Percentiles rank a stretch among this genome's conserved stretches.
phyloP scores from a whole-genome alignment of 345 rosid species.

The Rhodamnia argentea region DNA sequence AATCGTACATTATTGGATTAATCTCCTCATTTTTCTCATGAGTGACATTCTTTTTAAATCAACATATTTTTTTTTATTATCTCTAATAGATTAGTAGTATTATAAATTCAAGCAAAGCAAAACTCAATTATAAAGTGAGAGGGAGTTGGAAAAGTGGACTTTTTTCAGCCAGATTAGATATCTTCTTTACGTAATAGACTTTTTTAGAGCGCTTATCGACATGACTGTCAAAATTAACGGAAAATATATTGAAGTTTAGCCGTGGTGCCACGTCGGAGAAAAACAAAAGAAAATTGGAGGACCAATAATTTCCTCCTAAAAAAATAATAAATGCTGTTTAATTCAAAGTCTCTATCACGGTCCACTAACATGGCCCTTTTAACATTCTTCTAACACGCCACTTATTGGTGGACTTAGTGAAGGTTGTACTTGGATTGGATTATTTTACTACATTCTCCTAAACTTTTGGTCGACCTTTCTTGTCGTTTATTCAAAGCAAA shows the following conservation, averaged over 20 bases:
- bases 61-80: no score
- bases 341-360: neutral
- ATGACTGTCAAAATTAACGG: neutral
- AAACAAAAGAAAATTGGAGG: neutral
- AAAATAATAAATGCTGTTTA: neutral
- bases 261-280: neutral
- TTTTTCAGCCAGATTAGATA: neutral
- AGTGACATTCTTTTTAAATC: no score
- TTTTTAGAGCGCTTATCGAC: neutral
- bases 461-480: neutral
- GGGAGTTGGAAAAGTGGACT: neutral
- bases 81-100: no score
- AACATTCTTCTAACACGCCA: neutral
- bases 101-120: neutral
- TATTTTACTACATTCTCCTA: neutral
- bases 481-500: neutral
- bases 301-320: neutral
- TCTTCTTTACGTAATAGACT: neutral
- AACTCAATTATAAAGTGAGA: neutral
- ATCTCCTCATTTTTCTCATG: no score
- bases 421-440: neutral
- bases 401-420: neutral
- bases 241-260: neutral
- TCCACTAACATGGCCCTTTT: neutral
- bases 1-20: no score